Evolutionary conservation across 306 rosid genomes (phyloP).

Genomic region (Pyrus pyrifolia): DNA sequence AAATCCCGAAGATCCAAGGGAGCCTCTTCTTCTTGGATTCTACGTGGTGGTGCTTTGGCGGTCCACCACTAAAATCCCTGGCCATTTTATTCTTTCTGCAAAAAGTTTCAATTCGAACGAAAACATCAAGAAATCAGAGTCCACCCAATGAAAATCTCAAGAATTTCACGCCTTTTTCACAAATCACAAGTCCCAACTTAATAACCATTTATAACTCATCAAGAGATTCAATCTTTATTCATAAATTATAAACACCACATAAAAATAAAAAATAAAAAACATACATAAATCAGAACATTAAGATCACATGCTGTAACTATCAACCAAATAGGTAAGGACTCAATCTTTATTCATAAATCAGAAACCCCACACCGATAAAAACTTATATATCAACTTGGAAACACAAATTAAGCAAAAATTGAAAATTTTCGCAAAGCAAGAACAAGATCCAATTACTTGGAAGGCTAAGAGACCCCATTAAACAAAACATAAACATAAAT

Average conservation of each 20-base stretch:
- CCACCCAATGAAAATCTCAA: not conserved
- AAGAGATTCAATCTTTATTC: not conserved
- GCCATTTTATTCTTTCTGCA: constrained; percentile 43
- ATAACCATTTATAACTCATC: not conserved
- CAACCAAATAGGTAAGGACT: not conserved
- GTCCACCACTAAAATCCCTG: constrained; percentile 73
- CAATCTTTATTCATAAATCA: not conserved
- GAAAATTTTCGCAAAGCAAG: not conserved
- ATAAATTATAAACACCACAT: not conserved
- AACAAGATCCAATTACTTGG: not conserved
- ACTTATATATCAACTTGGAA: not conserved
- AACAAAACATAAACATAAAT: not conserved
- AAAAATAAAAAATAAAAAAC: not conserved
- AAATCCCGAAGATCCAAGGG: constrained; percentile 66
- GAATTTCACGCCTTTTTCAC: not conserved
- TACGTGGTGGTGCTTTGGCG: constrained; percentile 73
- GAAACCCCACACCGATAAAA: not conserved
- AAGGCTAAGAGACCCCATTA: not conserved
- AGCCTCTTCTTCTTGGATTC: constrained; percentile 68
- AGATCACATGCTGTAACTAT: not conserved
- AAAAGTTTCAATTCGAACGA: not conserved
- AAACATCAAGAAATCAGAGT: not conserved
- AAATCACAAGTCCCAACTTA: not conserved
- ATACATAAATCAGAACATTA: not conserved
- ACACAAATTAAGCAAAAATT: not conserved